These are phyloP conservation scores for Guadua angustifolia DNA, from an alignment of 176 grass and related monocot species.

Conservation along the genomic window DNA sequence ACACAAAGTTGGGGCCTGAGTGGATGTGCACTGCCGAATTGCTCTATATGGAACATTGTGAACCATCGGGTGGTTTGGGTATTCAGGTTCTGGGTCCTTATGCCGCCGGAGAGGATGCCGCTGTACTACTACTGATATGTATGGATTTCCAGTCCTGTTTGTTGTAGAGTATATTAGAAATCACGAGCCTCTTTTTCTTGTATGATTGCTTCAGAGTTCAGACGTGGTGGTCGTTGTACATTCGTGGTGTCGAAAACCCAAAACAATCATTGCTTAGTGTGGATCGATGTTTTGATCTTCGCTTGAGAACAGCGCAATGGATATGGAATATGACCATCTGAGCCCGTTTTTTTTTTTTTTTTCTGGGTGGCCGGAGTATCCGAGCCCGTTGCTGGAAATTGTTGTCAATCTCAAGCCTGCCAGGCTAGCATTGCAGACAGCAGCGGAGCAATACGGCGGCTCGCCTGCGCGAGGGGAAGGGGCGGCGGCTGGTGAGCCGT, in stretches of 20 bases:
- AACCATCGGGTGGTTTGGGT: not conserved
- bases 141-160: constrained; percentile 10
- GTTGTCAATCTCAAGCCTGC: not conserved
- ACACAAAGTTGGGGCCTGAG: not conserved
- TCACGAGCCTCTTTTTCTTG: constrained; percentile 12
- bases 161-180: constrained; percentile 40
- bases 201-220: not conserved
- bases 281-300: not conserved
- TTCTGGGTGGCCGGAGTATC: too few species aligned
- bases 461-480: not conserved
- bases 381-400: not conserved
- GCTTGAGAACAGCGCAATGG: not conserved
- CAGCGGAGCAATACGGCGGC: not conserved
- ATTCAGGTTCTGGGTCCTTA: not conserved
- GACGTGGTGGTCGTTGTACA: not conserved
- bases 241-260: not conserved
- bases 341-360: too few species aligned
- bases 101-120: not conserved
- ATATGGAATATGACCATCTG: too few species aligned
- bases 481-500: not conserved
- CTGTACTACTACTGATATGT: constrained; percentile 15
- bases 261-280: not conserved
- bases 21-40: not conserved
- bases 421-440: not conserved
- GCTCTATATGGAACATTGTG: not conserved